Evolutionary conservation across 306 rosid species (phyloP), one percentile per base, ranked within the genome.

Genomic region (Erythrophleum fordii): DNA sequence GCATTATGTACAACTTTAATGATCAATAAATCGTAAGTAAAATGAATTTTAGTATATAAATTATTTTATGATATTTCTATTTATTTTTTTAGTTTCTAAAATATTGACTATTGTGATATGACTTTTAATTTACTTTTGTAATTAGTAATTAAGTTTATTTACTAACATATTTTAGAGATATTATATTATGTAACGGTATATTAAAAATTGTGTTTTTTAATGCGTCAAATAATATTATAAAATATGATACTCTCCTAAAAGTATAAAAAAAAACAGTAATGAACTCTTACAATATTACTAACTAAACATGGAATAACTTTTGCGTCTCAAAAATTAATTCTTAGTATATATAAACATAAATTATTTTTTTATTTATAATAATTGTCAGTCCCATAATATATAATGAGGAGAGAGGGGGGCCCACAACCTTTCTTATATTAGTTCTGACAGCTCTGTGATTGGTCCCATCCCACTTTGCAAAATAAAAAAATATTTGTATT

Each of bases 401-500:
- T 28, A 12, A 9, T 5, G 35, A 68, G 18, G 26, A 35, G 61
- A n/a, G 44, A n/a, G 52, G 1, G 29, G 73, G 87, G 14, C 75
- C 67, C 79, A 25, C 80, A 13, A 20, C 53, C 44, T 73, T 73
- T 73, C 35, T 26, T 20, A 39, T 61, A 25, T 37, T 49, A 35
- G 67, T 39, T 73, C 70, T 76, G 82, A 84, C 48, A 69, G 71
- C 81, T 84, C 20, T 60, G 48, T 69, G 58, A 80, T 61, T 76
- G 84, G 53, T 42, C 84, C 81, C 51, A 48, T n/a, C 79, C 25
- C 20, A 49, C 75, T 69, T 84, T 75, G 56, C 25, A 61, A 64
- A 51, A n/a, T 37, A 2, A 34, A 53, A 72, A 52, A 20, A 51
- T 51, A 39, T 6, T 51, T 23, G 8, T 18, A 6, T 65, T 75